phyloP scores from a whole-genome alignment of 768 basidiomycete genomes.

The Auricularia sp. region DNA sequence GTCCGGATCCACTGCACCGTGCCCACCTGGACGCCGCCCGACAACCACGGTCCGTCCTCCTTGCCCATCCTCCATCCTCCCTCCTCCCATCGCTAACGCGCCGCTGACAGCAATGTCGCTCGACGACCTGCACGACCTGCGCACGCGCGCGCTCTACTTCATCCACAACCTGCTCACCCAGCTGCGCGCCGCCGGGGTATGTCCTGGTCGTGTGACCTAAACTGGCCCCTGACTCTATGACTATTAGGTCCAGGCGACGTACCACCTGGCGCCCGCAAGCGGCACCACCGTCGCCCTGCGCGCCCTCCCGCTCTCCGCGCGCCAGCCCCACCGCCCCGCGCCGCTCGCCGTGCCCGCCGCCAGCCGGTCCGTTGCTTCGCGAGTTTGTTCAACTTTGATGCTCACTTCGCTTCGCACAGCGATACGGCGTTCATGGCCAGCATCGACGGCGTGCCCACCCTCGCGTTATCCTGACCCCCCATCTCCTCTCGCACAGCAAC shows the following conservation, averaged over 20 bases:
- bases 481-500: no score
- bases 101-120: constrained; percentile 48
- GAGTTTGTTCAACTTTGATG: constrained; percentile 9
- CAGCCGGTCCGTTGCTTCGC: constrained; percentile 15
- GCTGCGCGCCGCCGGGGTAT: constrained; percentile 51
- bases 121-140: constrained; percentile 57
- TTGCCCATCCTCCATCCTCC: neutral
- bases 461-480: constrained; percentile 9
- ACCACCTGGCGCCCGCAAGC: constrained; percentile 51
- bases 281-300: constrained; percentile 51
- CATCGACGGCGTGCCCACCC: constrained; percentile 11
- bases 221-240: constrained; percentile 4
- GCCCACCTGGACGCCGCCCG: constrained; percentile 53
- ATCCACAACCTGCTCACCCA: constrained; percentile 53
- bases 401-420: neutral
- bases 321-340: neutral
- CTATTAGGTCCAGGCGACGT: constrained; percentile 47
- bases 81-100: neutral
- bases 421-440: constrained; percentile 7
- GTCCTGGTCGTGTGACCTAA: constrained; percentile 13
- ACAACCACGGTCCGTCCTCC: constrained; percentile 42
- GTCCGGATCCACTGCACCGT: constrained; percentile 55
- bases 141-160: constrained; percentile 49
- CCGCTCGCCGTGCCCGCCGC: neutral
- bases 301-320: constrained; percentile 30